Evolutionary conservation across 1,284 basidiomycete genomes (phyloP).

Genomic region (Apiotrichum laibachii): DNA sequence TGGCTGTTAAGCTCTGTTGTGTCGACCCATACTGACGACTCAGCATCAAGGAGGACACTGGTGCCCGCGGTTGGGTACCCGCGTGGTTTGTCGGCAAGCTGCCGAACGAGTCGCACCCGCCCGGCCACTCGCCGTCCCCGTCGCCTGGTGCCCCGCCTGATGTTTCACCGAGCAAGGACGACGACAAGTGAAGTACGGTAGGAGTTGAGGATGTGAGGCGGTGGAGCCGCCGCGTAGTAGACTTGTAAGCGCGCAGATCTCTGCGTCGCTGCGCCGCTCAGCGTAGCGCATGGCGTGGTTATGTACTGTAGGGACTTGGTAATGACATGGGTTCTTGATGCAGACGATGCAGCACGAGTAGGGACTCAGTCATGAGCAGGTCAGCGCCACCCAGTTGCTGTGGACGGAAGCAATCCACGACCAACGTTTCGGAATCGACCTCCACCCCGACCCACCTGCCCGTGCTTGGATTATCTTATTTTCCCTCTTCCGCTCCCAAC

Average conservation of each 20-base stretch:
- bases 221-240: too few species aligned
- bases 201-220: neutral
- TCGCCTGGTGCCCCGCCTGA: neutral
- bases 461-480: too few species aligned
- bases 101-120: neutral
- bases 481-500: too few species aligned
- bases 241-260: too few species aligned
- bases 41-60: slow-evolving; percentile 77
- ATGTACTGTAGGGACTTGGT: neutral
- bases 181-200: neutral
- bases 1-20: neutral
- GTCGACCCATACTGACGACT: neutral
- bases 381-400: too few species aligned
- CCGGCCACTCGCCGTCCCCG: neutral
- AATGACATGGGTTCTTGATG: neutral
- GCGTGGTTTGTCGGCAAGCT: slow-evolving; percentile 52
- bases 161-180: neutral
- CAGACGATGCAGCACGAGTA: neutral
- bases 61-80: slow-evolving; percentile 88
- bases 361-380: neutral
- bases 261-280: too few species aligned
- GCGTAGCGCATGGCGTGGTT: neutral
- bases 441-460: too few species aligned
- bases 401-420: too few species aligned
- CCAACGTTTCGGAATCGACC: too few species aligned